phyloP scores from a whole-genome alignment of 352 stramenopile genomes.

The Phytophthora boehmeriae region DNA sequence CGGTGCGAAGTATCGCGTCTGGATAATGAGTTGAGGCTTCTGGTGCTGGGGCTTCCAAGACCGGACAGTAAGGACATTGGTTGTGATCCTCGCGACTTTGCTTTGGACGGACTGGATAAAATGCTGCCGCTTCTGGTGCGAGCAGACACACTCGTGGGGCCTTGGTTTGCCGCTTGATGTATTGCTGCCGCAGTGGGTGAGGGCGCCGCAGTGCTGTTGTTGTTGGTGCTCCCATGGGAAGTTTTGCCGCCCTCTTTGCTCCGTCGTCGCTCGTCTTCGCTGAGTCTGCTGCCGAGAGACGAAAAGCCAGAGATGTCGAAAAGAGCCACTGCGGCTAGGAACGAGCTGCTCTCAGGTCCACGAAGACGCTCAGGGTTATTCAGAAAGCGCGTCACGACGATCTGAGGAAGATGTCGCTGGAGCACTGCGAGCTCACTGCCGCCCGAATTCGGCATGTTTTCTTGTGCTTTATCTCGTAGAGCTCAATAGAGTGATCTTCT shows the following conservation, averaged over 20 bases:
- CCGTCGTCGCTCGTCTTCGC: conserved; percentile 57
- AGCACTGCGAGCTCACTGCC: conserved; percentile 69
- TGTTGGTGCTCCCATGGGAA: background rate
- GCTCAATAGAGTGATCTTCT: no score
- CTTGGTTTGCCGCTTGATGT: conserved; percentile 3
- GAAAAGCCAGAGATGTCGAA: conserved; percentile 91
- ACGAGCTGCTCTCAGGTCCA: conserved; percentile 51
- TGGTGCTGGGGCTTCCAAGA: conserved; percentile 2
- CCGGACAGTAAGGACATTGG: conserved; percentile 13
- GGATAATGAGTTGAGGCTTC: conserved; percentile 5
- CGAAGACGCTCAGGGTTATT: conserved; percentile 49
- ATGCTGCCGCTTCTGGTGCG: conserved; percentile 21
- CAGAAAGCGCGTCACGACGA: conserved; percentile 70
- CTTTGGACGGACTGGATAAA: conserved; percentile 9
- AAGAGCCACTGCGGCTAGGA: conserved; percentile 71
- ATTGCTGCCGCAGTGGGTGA: conserved; percentile 4
- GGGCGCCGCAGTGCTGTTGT: background rate
- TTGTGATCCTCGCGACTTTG: conserved; percentile 27
- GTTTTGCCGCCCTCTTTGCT: conserved; percentile 30
- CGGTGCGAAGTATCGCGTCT: conserved; percentile 13
- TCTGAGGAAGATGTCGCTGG: conserved; percentile 71
- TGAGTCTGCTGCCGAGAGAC: conserved; percentile 75
- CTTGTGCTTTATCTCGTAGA: no score
- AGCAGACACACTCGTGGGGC: conserved; percentile 3
- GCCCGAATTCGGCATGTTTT: conserved; percentile 37